Base-by-base conservation (phyloP, 2,329 filamentous ascomycete genomes). In the Calonectria henricotiae region DNA sequence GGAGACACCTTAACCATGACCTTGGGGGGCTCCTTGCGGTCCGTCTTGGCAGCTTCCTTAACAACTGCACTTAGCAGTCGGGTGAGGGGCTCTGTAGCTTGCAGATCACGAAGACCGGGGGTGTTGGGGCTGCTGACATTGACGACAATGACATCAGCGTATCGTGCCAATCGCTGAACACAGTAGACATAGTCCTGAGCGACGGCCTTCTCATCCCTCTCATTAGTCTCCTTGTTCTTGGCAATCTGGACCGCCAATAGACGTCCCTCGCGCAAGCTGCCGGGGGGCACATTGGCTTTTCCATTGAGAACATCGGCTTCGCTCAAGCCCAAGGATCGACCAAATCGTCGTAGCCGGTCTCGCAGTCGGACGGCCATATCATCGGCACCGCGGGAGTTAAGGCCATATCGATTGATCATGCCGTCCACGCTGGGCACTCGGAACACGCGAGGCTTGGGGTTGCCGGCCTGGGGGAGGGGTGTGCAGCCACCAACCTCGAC, bases 1-100 rank as follows among this genome's bases (percentile, higher is more conserved):
- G 96, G 96, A 69, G 94, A 97, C 23, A 99, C 96, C 86, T 99
- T 99, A 78, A 99, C 96, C 94, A 99, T 98, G 68, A 99, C 94
- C 73, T 79, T 80, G 63, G 83, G 83, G 78, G 92, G 93, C 0
- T 87, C 89, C 80, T 90, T 92, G 74, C 95, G 88, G 32, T 93
- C 87, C 13, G 92, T 88, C 72, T 86, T 86, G 75, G 89, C 85
- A 0, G 95, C 95, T 66, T 96, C 93, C 17, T 90, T 86, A 1
- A 98, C 96, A 0, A 98, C 96, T 0, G 94, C 93, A 11, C 87
- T 89, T 46, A 99, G 85, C 55, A 99, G 92, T 47, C 89, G 86
- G 2, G 94, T 96, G 67, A 99, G 85, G 1, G 95, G 96, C 74
- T 93, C 94, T 0, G 92, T 89, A 2, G 93, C 93, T 83, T 99